A percentile compares a stretch with the other conserved stretches of the same genome.
Conservation (phyloP, 2,329 filamentous ascomycete genomes). For the Trichoderma atroviride region DNA sequence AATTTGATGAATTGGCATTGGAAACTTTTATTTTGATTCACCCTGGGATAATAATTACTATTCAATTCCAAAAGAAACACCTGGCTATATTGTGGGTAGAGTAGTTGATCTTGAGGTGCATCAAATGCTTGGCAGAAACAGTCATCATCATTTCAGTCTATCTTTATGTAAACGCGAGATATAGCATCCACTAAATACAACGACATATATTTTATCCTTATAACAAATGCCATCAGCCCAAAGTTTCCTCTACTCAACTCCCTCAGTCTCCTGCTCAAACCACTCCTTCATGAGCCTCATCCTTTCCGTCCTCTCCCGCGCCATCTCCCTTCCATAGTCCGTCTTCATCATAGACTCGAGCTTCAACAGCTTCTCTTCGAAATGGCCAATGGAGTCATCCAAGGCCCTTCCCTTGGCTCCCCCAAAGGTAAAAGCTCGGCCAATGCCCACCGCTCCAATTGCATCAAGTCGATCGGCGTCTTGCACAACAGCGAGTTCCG, state of each 20-base stretch:
- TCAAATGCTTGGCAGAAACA: too few species aligned
- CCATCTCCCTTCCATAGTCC: constrained; percentile 55
- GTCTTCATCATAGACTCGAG: constrained; percentile 69
- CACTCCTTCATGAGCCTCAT: constrained; percentile 57
- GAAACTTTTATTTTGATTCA: too few species aligned
- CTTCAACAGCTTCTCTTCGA: constrained; percentile 72
- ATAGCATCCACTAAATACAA: not conserved
- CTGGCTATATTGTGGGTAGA: too few species aligned
- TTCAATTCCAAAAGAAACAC: too few species aligned
- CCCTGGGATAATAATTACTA: too few species aligned
- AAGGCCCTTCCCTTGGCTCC: constrained; percentile 65
- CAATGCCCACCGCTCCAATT: constrained; percentile 84
- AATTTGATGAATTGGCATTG: too few species aligned
- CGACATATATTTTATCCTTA: not conserved
- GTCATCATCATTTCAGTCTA: too few species aligned
- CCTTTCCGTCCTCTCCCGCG: constrained; percentile 55
- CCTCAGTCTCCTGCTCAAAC: constrained; percentile 58
- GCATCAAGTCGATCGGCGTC: constrained; percentile 93
- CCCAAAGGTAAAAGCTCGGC: constrained; percentile 64
- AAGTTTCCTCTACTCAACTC: constrained; percentile 3
- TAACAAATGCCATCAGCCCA: not conserved
- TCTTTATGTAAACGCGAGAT: too few species aligned
- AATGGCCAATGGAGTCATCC: constrained; percentile 70
- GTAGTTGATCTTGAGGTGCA: too few species aligned
- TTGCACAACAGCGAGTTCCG: constrained; percentile 74